Conservation (phyloP, 306 rosid species). For the Quillaja saponaria region DNA sequence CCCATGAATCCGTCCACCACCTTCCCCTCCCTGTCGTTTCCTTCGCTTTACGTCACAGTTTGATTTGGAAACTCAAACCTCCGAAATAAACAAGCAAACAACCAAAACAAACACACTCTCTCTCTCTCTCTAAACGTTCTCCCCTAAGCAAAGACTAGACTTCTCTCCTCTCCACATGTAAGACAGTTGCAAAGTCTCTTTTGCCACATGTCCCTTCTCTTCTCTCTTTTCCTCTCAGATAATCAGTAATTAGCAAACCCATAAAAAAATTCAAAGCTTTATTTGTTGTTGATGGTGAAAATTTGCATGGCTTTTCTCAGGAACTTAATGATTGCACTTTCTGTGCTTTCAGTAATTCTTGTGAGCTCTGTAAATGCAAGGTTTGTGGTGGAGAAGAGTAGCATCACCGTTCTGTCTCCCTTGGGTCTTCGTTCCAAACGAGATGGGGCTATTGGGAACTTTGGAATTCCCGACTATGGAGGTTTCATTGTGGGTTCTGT, state of each 20-base stretch:
- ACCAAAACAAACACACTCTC: conserved; percentile 1
- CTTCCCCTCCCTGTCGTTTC: conserved; percentile 39
- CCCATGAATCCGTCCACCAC: conserved; percentile 52
- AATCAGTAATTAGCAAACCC: background rate
- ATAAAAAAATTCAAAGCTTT: too few relatives aligned
- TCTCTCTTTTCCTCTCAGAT: background rate
- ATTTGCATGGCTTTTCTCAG: conserved; percentile 34
- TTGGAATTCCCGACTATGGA: conserved; percentile 91
- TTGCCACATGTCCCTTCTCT: background rate
- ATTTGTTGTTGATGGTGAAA: too few relatives aligned
- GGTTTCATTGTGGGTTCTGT: conserved; percentile 73
- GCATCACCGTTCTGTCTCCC: conserved; percentile 68
- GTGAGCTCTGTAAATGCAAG: conserved; percentile 37
- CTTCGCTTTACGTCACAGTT: conserved; percentile 56
- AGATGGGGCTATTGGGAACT: conserved; percentile 80
- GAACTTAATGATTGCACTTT: too few relatives aligned
- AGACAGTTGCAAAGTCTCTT: conserved; percentile 40
- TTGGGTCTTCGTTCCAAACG: conserved; percentile 37
- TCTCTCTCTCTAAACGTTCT: conserved; percentile 24
- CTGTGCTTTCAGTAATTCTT: too few relatives aligned
- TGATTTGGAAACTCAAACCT: conserved; percentile 47
- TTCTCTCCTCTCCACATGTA: conserved; percentile 22
- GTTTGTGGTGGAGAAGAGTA: conserved; percentile 84
- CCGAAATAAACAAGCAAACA: conserved; percentile 24
- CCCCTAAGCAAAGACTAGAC: too few relatives aligned